A percentile compares a stretch with the other conserved stretches of the same genome.
phyloP scores from a whole-genome alignment of 1,284 basidiomycete genomes.

The Cystobasidium slooffiae region DNA sequence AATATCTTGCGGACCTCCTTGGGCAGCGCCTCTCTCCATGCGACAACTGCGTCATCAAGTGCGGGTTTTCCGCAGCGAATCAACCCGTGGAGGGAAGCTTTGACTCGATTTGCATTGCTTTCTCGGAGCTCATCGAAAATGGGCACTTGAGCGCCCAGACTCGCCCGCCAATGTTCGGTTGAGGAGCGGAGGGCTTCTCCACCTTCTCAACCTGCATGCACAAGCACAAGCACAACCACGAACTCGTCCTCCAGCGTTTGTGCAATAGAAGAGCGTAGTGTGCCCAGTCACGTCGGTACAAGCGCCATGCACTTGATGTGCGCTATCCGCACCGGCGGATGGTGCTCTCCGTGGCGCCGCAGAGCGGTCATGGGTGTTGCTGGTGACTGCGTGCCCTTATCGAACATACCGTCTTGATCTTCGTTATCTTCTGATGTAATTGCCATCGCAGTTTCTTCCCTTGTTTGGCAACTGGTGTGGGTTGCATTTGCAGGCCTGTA shows the following conservation, averaged over 20 bases:
- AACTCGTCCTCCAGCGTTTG: conserved; percentile 78
- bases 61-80: conserved; percentile 68
- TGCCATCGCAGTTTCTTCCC: conserved; percentile 16
- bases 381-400: not conserved
- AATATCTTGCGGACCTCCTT: conserved; percentile 69
- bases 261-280: conserved; percentile 65
- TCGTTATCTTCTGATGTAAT: conserved; percentile 23
- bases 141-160: conserved; percentile 1
- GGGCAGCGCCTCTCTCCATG: conserved; percentile 78
- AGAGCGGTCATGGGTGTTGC: conserved; percentile 52
- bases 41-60: conserved; percentile 68
- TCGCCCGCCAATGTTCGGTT: not conserved
- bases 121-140: not conserved
- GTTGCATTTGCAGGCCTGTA: not conserved
- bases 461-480: conserved; percentile 6
- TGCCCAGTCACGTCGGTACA: conserved; percentile 47
- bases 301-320: conserved; percentile 46
- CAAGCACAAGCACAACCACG: conserved; percentile 69
- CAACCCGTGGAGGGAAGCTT: conserved; percentile 61
- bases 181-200: not conserved
- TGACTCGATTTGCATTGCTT: not conserved
- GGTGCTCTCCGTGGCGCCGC: conserved; percentile 27
- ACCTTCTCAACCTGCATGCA: conserved; percentile 66
- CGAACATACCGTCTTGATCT: not conserved
- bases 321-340: conserved; percentile 44